phyloP scores from a whole-genome alignment of 495 filamentous ascomycete genomes.

The Acidiella bohemica region DNA sequence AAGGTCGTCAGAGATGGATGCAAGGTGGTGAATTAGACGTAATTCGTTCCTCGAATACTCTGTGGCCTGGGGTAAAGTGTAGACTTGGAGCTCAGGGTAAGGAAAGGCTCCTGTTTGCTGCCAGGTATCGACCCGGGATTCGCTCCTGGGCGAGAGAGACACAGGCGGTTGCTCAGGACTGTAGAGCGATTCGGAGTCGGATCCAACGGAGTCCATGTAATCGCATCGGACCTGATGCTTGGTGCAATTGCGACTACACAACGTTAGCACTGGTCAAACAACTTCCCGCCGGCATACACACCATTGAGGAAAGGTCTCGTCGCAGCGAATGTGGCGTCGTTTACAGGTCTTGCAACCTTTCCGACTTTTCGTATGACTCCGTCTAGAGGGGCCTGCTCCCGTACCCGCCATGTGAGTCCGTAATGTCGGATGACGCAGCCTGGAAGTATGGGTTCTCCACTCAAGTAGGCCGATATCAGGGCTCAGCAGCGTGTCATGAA shows the following conservation, averaged over 20 bases:
- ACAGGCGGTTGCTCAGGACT: slow-evolving; percentile 63
- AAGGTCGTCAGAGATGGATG: slow-evolving; percentile 71
- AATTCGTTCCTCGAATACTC: slow-evolving; percentile 61
- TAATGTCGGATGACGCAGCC: too few relatives aligned
- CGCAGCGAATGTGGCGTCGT: slow-evolving; percentile 90
- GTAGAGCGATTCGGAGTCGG: slow-evolving; percentile 48
- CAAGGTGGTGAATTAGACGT: slow-evolving; percentile 81
- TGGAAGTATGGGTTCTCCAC: too few relatives aligned
- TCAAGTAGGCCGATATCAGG: too few relatives aligned
- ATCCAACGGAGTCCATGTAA: slow-evolving; percentile 67
- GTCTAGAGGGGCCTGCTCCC: slow-evolving; percentile 56
- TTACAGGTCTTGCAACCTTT: slow-evolving; percentile 98
- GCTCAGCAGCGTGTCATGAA: too few relatives aligned
- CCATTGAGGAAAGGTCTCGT: slow-evolving; percentile 97
- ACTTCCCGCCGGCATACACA: slow-evolving; percentile 27
- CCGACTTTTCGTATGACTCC: slow-evolving; percentile 92
- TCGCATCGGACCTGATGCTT: slow-evolving; percentile 97
- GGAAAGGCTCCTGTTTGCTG: slow-evolving; percentile 72
- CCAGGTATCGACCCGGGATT: slow-evolving; percentile 72
- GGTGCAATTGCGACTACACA: slow-evolving; percentile 78
- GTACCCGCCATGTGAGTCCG: slow-evolving; percentile 64
- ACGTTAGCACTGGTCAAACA: slow-evolving; percentile 7
- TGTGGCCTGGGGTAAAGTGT: slow-evolving; percentile 48
- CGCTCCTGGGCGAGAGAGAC: slow-evolving; percentile 66
- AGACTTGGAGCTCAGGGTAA: slow-evolving; percentile 67